Conservation (phyloP, 2,329 filamentous ascomycete species). For the Dactylonectria estremocensis region DNA sequence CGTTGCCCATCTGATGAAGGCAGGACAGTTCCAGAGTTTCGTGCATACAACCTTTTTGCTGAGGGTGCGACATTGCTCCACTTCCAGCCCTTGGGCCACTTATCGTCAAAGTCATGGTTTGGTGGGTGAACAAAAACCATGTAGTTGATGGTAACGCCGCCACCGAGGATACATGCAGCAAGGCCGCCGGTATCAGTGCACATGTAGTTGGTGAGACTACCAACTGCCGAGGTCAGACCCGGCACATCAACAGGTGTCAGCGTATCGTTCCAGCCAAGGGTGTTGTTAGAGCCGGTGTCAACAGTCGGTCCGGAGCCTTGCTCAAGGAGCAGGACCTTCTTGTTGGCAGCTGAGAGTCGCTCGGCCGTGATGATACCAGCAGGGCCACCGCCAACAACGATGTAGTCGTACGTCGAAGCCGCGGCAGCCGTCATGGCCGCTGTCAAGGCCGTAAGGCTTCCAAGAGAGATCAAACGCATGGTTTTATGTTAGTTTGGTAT, state of each 20-base stretch:
- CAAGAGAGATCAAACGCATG: conserved; percentile 20
- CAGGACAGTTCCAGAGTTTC: conserved; percentile 62
- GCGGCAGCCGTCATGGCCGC: conserved; percentile 1
- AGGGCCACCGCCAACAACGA: conserved; percentile 45
- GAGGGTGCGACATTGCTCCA: conserved; percentile 69
- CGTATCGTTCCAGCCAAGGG: conserved; percentile 72
- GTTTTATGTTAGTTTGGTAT: background rate
- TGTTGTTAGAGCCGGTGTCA: conserved; percentile 73
- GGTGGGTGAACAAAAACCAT: conserved; percentile 80
- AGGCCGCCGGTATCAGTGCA: conserved; percentile 49
- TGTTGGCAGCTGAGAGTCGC: conserved; percentile 72
- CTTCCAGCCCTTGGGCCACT: conserved; percentile 80
- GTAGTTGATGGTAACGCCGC: conserved; percentile 76
- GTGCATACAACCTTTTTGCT: conserved; percentile 74
- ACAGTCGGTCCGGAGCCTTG: conserved; percentile 73
- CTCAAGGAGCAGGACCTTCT: conserved; percentile 75
- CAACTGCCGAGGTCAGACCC: conserved; percentile 69
- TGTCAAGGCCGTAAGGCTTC: conserved; percentile 22
- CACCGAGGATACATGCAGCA: conserved; percentile 76
- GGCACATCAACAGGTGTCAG: conserved; percentile 80
- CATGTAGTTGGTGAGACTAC: conserved; percentile 66
- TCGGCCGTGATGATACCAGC: conserved; percentile 46
- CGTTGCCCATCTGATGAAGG: conserved; percentile 76
- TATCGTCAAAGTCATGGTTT: conserved; percentile 76
- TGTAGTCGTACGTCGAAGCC: conserved; percentile 42